These are phyloP conservation scores for Fragaria nilgerrensis DNA, from an alignment of 306 rosid genomes.

Conservation along the genomic window DNA sequence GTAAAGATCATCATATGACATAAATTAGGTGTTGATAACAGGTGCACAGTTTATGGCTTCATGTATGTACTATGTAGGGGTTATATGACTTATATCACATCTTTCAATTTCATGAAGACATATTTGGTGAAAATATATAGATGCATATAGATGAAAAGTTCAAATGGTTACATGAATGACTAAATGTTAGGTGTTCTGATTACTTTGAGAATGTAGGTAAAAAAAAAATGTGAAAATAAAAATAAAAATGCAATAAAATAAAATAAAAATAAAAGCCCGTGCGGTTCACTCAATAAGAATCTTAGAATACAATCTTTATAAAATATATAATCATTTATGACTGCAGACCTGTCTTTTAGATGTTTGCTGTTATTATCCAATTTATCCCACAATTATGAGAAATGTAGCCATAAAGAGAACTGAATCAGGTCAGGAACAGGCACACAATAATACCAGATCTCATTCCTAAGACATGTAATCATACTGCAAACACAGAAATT, in stretches of 20 bases:
- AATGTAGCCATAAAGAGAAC: background rate
- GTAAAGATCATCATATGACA: background rate
- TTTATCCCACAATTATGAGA: background rate
- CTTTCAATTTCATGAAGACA: background rate
- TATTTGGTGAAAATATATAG: background rate
- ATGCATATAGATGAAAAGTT: background rate
- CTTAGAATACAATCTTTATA: background rate
- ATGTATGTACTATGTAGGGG: background rate
- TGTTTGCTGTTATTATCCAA: background rate
- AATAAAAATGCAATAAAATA: background rate
- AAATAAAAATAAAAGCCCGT: background rate
- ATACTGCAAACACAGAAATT: slow-evolving; percentile 24
- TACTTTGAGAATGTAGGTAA: background rate
- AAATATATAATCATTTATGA: background rate
- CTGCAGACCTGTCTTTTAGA: background rate
- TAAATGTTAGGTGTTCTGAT: background rate
- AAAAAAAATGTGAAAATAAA: background rate
- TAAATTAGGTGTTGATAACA: background rate
- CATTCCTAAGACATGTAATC: slow-evolving; percentile 9
- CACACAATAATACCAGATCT: background rate
- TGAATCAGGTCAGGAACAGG: background rate
- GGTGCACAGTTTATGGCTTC: background rate
- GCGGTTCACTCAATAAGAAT: background rate
- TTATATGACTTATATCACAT: slow-evolving; percentile 1
- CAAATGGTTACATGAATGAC: slow-evolving; percentile 2